phyloP scores from a whole-genome alignment of 805 yeast species.

The Starmera amethionina region DNA sequence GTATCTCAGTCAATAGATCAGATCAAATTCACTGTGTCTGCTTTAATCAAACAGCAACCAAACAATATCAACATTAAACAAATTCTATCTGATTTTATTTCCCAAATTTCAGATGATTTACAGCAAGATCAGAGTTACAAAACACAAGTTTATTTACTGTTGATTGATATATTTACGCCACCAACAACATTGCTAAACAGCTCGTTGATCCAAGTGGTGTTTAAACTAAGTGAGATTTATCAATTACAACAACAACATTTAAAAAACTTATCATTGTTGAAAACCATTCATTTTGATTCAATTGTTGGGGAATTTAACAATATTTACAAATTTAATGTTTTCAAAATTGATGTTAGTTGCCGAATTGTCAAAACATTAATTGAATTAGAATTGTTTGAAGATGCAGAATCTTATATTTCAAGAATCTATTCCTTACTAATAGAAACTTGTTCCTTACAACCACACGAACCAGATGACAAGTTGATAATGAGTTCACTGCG shows the following conservation, averaged over 20 bases:
- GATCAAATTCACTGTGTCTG: slow-evolving; percentile 1
- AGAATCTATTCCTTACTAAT: slow-evolving; percentile 4
- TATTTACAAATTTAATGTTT: slow-evolving; percentile 4
- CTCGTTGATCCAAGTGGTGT: slow-evolving; percentile 6
- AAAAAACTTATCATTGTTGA: slow-evolving; percentile 5
- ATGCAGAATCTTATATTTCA: slow-evolving; percentile 13
- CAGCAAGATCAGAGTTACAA: not conserved
- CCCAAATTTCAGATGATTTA: slow-evolving; percentile 1
- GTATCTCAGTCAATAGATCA: no score
- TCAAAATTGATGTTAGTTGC: slow-evolving; percentile 9
- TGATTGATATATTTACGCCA: slow-evolving; percentile 10
- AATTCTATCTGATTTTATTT: slow-evolving; percentile 6
- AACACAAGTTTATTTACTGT: slow-evolving; percentile 3
- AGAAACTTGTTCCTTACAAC: no score
- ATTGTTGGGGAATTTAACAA: slow-evolving; percentile 10
- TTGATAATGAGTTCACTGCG: no score
- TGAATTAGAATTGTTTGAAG: slow-evolving; percentile 7
- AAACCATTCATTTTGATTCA: slow-evolving; percentile 8
- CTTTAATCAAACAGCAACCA: slow-evolving; percentile 11
- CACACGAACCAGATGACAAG: no score
- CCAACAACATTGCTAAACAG: slow-evolving; percentile 9
- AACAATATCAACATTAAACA: slow-evolving; percentile 9
- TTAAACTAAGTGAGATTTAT: slow-evolving; percentile 6
- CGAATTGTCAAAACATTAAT: slow-evolving; percentile 10
- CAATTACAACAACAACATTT: slow-evolving; percentile 3